phyloP scores from a whole-genome alignment of 1,139 yeast species.

The Debaryomyces coudertii region DNA sequence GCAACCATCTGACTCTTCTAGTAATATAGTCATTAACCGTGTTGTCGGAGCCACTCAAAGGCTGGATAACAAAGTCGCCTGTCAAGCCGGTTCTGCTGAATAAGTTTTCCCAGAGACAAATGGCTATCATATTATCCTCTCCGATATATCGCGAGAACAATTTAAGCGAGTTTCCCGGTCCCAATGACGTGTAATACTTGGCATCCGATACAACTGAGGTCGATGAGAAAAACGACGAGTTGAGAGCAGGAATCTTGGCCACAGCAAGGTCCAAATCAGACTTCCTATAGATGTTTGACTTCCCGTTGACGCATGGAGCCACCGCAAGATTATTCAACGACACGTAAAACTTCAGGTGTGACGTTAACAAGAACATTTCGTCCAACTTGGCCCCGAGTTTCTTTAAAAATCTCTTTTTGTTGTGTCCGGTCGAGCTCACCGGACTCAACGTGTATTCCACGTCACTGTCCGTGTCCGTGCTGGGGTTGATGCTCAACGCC shows the following conservation, averaged over 20 bases:
- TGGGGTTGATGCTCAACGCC: constrained; percentile 47
- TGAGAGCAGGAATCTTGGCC: constrained; percentile 30
- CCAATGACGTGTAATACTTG: constrained; percentile 27
- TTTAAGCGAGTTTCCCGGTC: constrained; percentile 58
- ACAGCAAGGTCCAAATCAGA: constrained; percentile 72
- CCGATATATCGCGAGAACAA: constrained; percentile 84
- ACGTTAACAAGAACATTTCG: constrained; percentile 81
- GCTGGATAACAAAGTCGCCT: constrained; percentile 80
- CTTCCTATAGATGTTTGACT: constrained; percentile 75
- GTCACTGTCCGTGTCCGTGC: constrained; percentile 16
- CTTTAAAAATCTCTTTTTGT: constrained; percentile 22
- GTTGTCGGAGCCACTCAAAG: constrained; percentile 56
- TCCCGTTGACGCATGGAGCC: constrained; percentile 95
- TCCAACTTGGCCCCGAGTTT: constrained; percentile 72
- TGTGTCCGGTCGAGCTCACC: constrained; percentile 8
- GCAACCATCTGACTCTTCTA: constrained; percentile 80
- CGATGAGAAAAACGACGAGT: constrained; percentile 37
- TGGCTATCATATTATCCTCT: constrained; percentile 92
- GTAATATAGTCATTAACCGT: constrained; percentile 58
- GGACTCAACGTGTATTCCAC: constrained; percentile 27
- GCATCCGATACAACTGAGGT: constrained; percentile 37
- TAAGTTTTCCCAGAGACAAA: constrained; percentile 76
- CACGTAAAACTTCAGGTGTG: constrained; percentile 84
- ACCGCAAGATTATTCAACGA: constrained; percentile 74
- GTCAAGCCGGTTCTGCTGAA: constrained; percentile 75